phyloP scores from a whole-genome alignment of 768 basidiomycete genomes.

The Psilocybe cubensis region DNA sequence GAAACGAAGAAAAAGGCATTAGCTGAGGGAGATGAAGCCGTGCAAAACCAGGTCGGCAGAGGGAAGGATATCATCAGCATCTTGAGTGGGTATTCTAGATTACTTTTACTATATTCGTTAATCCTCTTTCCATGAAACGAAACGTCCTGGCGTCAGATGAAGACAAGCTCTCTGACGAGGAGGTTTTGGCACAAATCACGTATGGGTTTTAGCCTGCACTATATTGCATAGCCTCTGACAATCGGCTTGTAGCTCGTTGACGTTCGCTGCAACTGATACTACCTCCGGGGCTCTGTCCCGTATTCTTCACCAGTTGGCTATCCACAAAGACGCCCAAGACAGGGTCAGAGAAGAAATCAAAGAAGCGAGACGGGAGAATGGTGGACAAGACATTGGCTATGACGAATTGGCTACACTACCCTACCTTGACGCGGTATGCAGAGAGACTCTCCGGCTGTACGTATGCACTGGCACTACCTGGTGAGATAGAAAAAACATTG shows the following conservation, averaged over 20 bases:
- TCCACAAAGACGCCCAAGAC: slow-evolving; percentile 39
- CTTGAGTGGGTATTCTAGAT: slow-evolving; percentile 33
- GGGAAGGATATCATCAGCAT: slow-evolving; percentile 53
- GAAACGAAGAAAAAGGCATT: slow-evolving; percentile 38
- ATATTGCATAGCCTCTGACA: background rate
- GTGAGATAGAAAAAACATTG: background rate
- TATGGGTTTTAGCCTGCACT: slow-evolving; percentile 9
- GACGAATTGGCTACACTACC: slow-evolving; percentile 41
- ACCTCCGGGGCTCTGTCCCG: slow-evolving; percentile 40
- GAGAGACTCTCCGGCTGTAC: slow-evolving; percentile 42
- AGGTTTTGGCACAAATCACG: slow-evolving; percentile 38
- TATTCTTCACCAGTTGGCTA: slow-evolving; percentile 33
- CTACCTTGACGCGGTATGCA: slow-evolving; percentile 43
- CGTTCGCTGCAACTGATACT: slow-evolving; percentile 46
- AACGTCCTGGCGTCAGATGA: slow-evolving; percentile 35
- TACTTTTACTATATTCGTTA: background rate
- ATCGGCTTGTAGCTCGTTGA: slow-evolving; percentile 29
- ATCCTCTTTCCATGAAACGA: slow-evolving; percentile 25
- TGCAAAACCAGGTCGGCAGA: slow-evolving; percentile 33
- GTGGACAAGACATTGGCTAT: slow-evolving; percentile 31
- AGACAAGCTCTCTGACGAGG: slow-evolving; percentile 36
- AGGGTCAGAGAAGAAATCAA: slow-evolving; percentile 38
- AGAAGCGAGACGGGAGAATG: slow-evolving; percentile 27
- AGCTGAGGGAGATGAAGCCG: slow-evolving; percentile 33
- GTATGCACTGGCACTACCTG: background rate